Evolutionary conservation across 1,139 yeast genomes (phyloP), one percentile per base, ranked within the genome.

Genomic region (Suhomyces choctaworum): DNA sequence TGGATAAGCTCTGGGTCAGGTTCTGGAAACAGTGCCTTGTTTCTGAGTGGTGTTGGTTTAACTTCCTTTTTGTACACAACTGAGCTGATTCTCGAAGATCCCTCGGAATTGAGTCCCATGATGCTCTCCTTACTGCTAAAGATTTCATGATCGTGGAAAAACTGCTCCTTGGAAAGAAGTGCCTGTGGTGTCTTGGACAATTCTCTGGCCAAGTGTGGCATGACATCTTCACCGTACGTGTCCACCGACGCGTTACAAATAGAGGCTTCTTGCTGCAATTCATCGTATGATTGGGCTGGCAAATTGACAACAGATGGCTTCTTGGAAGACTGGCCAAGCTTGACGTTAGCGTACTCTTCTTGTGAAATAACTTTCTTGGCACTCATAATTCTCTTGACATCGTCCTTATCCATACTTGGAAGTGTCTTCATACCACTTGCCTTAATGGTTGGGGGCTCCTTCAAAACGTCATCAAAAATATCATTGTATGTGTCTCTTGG

Each of bases 351-450:
- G 39, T 67, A 70, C 41, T 70, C 76, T 25, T 68, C 74, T 37
- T 70, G 74, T 12, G 68, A 60, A 29, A 70, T 60, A 2, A 62
- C 64, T 29, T 62, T 53, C 36, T 67, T 70, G 23, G 74, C 59
- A 36, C 62, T 65, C 44, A 64, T 56, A 9, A 71, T 64, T 38
- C 64, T 57, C 41, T 66, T 62, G 3, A 73, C 67, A 43, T 73
- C 77, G 29, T 71, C 70, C 7, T 70, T 63, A 40, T 74, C 79
- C 67, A 69, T 65, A 39, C 76, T 70, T 37, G 73, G 76, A 36
- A 63, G 60, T 1, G 76, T 66, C 40, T 61, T 64, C 72, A 67
- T 63, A 7, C 75, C 73, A 28, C 56, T 52, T 15, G 69, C 50
- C 42, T 55, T 56, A 23, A 70, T 70, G 5, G 76, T 70, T 10